A percentile compares a stretch with the other conserved stretches of the same genome.
These are phyloP conservation scores for Setaria viridis DNA, from an alignment of 202 grass and related monocot species.

Conservation along the genomic window DNA sequence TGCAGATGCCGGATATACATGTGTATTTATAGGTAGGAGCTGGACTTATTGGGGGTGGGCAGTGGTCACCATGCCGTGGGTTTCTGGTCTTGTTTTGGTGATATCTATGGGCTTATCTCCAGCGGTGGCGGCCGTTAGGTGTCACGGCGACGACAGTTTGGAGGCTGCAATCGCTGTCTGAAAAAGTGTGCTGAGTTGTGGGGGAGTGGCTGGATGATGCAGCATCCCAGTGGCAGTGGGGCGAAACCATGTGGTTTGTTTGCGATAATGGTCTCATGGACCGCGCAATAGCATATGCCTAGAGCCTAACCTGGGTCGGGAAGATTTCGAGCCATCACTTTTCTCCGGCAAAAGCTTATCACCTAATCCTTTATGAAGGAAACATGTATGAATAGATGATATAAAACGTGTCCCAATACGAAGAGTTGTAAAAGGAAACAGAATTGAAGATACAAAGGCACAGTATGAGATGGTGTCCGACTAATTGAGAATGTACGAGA, in stretches of 20 bases:
- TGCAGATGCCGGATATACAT: not conserved
- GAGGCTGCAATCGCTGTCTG: not conserved
- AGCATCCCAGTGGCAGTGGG: not conserved
- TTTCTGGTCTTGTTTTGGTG: not conserved
- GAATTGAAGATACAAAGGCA: too few relatives aligned
- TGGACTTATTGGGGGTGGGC: not conserved
- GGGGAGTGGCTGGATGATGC: not conserved
- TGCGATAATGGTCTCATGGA: not conserved
- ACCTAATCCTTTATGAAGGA: too few relatives aligned
- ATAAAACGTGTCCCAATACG: too few relatives aligned
- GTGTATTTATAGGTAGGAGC: constrained; percentile 2
- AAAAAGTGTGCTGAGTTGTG: not conserved
- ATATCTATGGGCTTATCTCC: constrained; percentile 14
- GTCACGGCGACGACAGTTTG: not conserved
- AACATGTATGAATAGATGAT: too few relatives aligned
- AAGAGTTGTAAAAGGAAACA: too few relatives aligned
- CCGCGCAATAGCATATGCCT: not conserved
- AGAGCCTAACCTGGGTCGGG: not conserved
- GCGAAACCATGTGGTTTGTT: not conserved
- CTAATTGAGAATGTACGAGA: too few relatives aligned
- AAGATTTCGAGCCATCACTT: not conserved
- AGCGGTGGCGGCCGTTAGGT: not conserved
- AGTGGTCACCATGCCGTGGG: not conserved
- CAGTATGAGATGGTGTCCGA: too few relatives aligned
- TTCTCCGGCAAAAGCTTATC: not conserved